phyloP scores from a whole-genome alignment of 2,329 filamentous ascomycete genomes.

The Penicillium sp. region DNA sequence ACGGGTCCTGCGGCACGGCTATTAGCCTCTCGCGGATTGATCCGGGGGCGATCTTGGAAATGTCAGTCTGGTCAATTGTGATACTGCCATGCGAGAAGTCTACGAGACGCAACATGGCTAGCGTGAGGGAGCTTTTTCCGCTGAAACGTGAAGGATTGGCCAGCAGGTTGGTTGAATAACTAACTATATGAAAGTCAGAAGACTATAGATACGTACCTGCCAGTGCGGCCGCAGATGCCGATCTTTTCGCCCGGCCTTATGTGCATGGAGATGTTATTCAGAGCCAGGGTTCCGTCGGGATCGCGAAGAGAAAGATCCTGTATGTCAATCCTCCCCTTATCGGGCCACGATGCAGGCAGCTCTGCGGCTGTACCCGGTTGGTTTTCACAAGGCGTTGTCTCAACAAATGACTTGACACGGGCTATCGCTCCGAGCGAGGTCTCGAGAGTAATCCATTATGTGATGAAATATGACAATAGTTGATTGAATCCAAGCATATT shows the following conservation, averaged over 20 bases:
- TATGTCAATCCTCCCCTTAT: neutral
- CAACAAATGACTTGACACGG: constrained; percentile 13
- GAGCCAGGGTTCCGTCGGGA: neutral
- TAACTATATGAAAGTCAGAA: neutral
- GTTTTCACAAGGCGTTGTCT: constrained; percentile 3
- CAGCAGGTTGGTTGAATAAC: neutral
- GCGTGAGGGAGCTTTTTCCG: constrained; percentile 12
- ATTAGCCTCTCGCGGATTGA: constrained; percentile 14
- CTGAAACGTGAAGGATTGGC: constrained; percentile 3
- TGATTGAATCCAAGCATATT: constrained; percentile 46
- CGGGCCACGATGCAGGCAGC: neutral
- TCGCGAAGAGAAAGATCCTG: neutral
- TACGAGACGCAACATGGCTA: constrained; percentile 23
- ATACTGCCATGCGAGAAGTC: constrained; percentile 24
- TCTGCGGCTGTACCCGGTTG: neutral
- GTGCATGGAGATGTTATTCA: constrained; percentile 1
- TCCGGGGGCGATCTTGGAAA: constrained; percentile 11
- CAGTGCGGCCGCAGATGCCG: constrained; percentile 9
- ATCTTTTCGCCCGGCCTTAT: constrained; percentile 7
- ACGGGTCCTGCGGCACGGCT: constrained; percentile 26
- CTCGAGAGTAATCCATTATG: constrained; percentile 37
- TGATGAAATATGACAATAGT: neutral
- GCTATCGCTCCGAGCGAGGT: constrained; percentile 48
- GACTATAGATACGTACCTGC: neutral
- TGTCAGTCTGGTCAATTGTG: constrained; percentile 19